Evolutionary conservation across 1,139 yeast species (phyloP), one percentile per base, ranked within the genome.

Genomic region (Ogataea hybrid): DNA sequence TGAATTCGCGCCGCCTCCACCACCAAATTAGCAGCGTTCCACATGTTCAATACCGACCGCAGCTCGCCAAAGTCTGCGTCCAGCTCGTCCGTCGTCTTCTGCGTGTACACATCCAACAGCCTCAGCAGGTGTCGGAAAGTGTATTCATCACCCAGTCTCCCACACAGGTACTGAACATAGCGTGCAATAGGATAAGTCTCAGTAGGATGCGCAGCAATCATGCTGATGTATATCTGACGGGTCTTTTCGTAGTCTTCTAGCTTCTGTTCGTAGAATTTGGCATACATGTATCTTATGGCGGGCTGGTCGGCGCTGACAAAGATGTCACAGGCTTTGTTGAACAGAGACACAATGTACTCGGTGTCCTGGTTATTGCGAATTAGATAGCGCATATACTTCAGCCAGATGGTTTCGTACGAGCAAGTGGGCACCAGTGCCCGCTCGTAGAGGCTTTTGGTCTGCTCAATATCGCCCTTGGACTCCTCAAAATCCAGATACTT

Each of bases 351-450:
- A 32, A 70, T 62, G 10, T 41, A 40, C 3, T 60, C 56, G 15
- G 54, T 58, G 32, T 62, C 57, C 11, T 38, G 31, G 15, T 28
- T 40, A 11, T 50, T 39, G n/a, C 46, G 43, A n/a, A 59, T 57
- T 25, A 63, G 50, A 63, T 75, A 83, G 2, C 65, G 58, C n/a
- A 75, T 39, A 55, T 80, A 84, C 49, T 68, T 72, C 10, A 72
- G 53, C 92, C 92, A 84, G n/a, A 81, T 52, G 7, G 61, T 60
- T 28, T 71, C 69, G 32, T 68, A 64, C 22, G 63, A 62, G 42
- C 83, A 78, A 42, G 79, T 70, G 0, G 89, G 85, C 1, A 82
- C 63, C 14, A 84, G 60, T 11, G 80, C 69, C 48, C 90, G 65
- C 58, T 82, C 85, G 58, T 78, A 83, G 2, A 79, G 52, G n/a